Evolutionary conservation across 768 basidiomycete species (phyloP).

Genomic region (Suillus discolor): DNA sequence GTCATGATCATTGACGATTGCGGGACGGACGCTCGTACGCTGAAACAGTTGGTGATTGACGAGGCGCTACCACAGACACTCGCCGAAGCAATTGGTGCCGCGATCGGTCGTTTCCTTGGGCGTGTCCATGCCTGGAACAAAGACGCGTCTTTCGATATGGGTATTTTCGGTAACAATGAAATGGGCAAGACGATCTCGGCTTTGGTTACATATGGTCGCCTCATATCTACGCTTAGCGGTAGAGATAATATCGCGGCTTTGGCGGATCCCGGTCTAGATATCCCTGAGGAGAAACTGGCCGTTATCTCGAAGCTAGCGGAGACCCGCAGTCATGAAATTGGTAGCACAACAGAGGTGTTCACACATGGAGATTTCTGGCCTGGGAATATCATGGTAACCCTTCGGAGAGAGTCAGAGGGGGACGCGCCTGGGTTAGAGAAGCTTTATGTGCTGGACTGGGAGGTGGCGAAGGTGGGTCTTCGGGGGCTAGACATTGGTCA

Average conservation of each 20-base stretch:
- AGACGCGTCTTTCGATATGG: slow-evolving; percentile 29
- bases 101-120: slow-evolving; percentile 58
- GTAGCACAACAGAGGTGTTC: slow-evolving; percentile 31
- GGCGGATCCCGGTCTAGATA: slow-evolving; percentile 41
- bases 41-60: slow-evolving; percentile 45
- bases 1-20: slow-evolving; percentile 68
- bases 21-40: slow-evolving; percentile 39
- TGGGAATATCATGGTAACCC: slow-evolving; percentile 59
- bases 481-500: slow-evolving; percentile 64
- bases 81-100: slow-evolving; percentile 49
- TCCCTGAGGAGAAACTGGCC: slow-evolving; percentile 39
- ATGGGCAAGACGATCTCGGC: slow-evolving; percentile 44
- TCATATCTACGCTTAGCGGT: slow-evolving; percentile 42
- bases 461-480: slow-evolving; percentile 58
- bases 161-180: slow-evolving; percentile 42
- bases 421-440: slow-evolving; percentile 34
- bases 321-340: slow-evolving; percentile 33
- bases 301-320: slow-evolving; percentile 36
- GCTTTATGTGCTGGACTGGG: slow-evolving; percentile 66
- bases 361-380: slow-evolving; percentile 71
- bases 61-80: slow-evolving; percentile 31
- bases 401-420: slow-evolving; percentile 32
- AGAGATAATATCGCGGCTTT: slow-evolving; percentile 37
- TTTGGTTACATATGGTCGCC: slow-evolving; percentile 45
- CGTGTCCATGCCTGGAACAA: slow-evolving; percentile 51